These are phyloP conservation scores for Closterium sp. DNA, from an alignment of 139 green algal species.

Conservation along the genomic window DNA sequence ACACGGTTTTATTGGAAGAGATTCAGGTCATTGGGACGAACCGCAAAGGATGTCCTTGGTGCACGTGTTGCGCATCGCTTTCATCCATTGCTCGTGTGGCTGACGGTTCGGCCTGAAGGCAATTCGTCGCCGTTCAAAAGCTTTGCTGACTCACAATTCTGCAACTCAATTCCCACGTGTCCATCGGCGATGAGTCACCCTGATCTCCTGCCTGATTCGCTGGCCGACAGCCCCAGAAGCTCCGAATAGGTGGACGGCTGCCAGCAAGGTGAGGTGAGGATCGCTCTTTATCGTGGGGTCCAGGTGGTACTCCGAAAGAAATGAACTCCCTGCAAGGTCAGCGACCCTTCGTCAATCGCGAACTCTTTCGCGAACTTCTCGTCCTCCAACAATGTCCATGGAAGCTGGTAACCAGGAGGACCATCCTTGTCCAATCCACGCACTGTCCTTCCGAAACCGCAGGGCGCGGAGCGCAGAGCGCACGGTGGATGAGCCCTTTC, in stretches of 20 bases:
- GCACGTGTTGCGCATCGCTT: background rate
- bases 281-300: background rate
- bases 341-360: background rate
- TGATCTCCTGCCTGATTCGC: background rate
- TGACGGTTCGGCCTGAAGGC: background rate
- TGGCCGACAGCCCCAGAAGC: background rate
- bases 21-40: background rate
- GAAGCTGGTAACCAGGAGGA: too few species aligned
- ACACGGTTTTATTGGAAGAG: background rate
- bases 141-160: background rate
- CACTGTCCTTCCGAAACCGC: background rate
- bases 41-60: too few species aligned
- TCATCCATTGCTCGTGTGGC: background rate
- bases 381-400: too few species aligned
- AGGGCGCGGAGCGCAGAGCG: too few species aligned
- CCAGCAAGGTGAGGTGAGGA: background rate
- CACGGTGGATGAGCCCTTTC: too few species aligned
- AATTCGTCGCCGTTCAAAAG: background rate
- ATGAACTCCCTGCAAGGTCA: background rate
- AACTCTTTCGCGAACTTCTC: too few species aligned
- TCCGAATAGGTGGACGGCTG: background rate
- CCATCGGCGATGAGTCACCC: background rate
- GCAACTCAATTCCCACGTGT: background rate
- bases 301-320: background rate
- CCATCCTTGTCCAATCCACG: background rate